phyloP scores from a whole-genome alignment of 805 yeast species.

The Barnettozyma salicaria region DNA sequence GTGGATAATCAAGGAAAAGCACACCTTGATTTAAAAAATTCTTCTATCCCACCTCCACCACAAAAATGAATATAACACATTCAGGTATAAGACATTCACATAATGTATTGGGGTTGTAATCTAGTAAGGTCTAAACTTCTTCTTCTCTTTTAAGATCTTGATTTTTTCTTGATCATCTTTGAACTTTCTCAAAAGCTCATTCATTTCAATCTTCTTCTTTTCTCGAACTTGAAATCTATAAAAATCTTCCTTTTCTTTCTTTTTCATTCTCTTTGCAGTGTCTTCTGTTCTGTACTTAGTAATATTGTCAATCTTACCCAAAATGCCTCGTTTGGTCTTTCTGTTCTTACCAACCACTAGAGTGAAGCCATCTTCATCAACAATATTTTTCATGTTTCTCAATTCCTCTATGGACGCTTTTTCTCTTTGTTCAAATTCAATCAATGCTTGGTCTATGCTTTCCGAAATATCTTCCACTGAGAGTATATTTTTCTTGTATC shows the following conservation, averaged over 20 bases:
- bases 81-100: neutral
- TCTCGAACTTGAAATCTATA: constrained; percentile 96
- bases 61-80: constrained; percentile 12
- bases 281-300: constrained; percentile 30
- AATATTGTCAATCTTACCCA: constrained; percentile 46
- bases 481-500: constrained; percentile 36
- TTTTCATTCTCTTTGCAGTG: constrained; percentile 46
- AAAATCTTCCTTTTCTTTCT: constrained; percentile 81
- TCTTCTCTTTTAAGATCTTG: constrained; percentile 68
- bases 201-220: constrained; percentile 87
- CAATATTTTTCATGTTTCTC: constrained; percentile 49
- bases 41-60: constrained; percentile 33
- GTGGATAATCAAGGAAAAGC: constrained; percentile 30
- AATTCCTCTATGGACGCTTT: constrained; percentile 50
- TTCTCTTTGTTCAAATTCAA: constrained; percentile 66
- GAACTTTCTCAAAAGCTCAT: constrained; percentile 74
- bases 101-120: constrained; percentile 2
- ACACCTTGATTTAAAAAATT: constrained; percentile 16
- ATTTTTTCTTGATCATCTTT: constrained; percentile 88
- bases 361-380: constrained; percentile 93
- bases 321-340: constrained; percentile 67
- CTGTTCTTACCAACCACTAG: constrained; percentile 83
- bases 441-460: constrained; percentile 51
- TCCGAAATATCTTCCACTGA: constrained; percentile 46
- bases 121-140: constrained; percentile 80